These are phyloP conservation scores for Diplodia corticola DNA, from an alignment of 2,329 filamentous ascomycete genomes.

Conservation along the genomic window DNA sequence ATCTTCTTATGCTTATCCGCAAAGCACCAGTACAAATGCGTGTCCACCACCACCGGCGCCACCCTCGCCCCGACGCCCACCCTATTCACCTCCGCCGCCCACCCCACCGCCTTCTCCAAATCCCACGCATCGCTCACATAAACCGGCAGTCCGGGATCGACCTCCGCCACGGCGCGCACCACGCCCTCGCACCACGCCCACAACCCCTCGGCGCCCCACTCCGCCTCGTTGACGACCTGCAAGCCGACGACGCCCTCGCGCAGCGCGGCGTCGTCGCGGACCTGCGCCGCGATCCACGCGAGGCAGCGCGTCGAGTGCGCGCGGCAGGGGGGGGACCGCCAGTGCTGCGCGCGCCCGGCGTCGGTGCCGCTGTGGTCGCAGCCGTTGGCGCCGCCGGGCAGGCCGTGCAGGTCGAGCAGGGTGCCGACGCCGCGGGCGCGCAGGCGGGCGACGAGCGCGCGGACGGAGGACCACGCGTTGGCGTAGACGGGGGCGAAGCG, in stretches of 20 bases:
- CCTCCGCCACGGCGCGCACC: slow-evolving; percentile 47
- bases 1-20: slow-evolving; percentile 54
- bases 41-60: slow-evolving; percentile 57
- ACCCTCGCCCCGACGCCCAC: slow-evolving; percentile 31
- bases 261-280: slow-evolving; percentile 27
- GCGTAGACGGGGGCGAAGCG: slow-evolving; percentile 50
- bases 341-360: slow-evolving; percentile 53
- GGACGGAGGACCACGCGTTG: slow-evolving; percentile 55
- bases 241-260: slow-evolving; percentile 51
- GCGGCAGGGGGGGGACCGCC: slow-evolving; percentile 47
- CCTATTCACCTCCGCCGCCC: slow-evolving; percentile 45
- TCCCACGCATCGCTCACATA: slow-evolving; percentile 63
- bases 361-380: slow-evolving; percentile 59
- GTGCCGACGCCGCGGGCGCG: slow-evolving; percentile 54
- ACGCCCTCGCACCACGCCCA: slow-evolving; percentile 59
- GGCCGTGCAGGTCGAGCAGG: slow-evolving; percentile 59
- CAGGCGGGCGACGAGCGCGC: slow-evolving; percentile 49
- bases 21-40: slow-evolving; percentile 62
- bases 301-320: slow-evolving; percentile 50
- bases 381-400: slow-evolving; percentile 59
- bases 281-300: slow-evolving; percentile 53
- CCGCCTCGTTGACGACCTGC: slow-evolving; percentile 60
- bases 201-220: slow-evolving; percentile 52
- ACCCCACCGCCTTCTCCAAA: slow-evolving; percentile 48
- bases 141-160: slow-evolving; percentile 55